Percentiles rank a stretch among this genome's conserved stretches.
Evolutionary conservation across 176 grass and related monocot genomes (phyloP).

Genomic region (Tuctoria greenei): DNA sequence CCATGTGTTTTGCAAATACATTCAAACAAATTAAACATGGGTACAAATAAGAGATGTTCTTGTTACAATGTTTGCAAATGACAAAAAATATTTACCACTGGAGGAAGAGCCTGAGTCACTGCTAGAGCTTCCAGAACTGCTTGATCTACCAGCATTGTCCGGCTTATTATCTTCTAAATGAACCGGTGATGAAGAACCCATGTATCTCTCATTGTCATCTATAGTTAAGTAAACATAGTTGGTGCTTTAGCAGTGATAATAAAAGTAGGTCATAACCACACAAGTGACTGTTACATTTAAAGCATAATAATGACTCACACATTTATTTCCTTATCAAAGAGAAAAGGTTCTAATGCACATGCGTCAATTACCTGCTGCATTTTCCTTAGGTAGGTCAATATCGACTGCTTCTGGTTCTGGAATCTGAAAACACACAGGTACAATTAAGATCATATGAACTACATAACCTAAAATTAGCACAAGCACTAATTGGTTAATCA

Average conservation of each 20-base stretch:
- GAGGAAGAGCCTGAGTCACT: conserved; percentile 76
- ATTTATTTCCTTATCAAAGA: conserved; percentile 12
- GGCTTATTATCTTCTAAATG: conserved; percentile 56
- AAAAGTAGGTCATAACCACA: background rate
- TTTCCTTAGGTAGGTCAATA: conserved; percentile 47
- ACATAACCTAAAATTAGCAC: conserved; percentile 13
- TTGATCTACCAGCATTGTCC: conserved; percentile 54
- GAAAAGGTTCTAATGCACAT: conserved; percentile 1
- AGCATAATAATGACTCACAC: background rate
- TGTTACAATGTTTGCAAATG: conserved; percentile 11
- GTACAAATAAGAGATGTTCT: background rate
- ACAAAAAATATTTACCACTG: conserved; percentile 53
- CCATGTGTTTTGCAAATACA: conserved; percentile 13
- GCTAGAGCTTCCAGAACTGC: conserved; percentile 76
- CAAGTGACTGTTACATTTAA: conserved; percentile 20
- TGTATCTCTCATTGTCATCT: conserved; percentile 59
- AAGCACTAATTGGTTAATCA: background rate
- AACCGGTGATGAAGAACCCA: conserved; percentile 53
- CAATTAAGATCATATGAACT: conserved; percentile 1
- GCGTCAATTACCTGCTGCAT: conserved; percentile 40
- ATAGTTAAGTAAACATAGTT: conserved; percentile 33
- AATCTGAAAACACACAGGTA: conserved; percentile 32
- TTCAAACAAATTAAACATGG: conserved; percentile 6
- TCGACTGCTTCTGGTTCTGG: conserved; percentile 49
- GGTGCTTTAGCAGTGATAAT: conserved; percentile 23